Percentiles rank a stretch among this genome's conserved stretches.
Evolutionary conservation across 345 rosid genomes (phyloP).

Genomic region (Diplotaxis tenuifolia): DNA sequence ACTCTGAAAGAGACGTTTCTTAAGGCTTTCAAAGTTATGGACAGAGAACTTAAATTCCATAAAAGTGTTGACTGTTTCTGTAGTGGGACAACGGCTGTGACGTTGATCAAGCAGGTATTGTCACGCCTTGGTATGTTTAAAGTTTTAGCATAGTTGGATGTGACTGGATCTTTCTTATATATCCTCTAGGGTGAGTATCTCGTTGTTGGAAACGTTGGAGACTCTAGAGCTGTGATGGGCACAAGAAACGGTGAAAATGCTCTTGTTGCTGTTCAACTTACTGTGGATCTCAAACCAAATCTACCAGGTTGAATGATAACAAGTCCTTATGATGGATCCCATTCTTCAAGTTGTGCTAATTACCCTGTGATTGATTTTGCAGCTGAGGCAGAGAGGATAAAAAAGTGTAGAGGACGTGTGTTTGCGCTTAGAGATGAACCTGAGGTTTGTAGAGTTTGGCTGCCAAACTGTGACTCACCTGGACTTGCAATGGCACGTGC

Average conservation of each 20-base stretch:
- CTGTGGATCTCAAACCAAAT: conserved; percentile 96
- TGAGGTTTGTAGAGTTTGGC: conserved; percentile 95
- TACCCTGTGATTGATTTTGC: conserved; percentile 13
- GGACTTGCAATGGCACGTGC: conserved; percentile 99
- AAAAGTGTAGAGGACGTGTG: conserved; percentile 82
- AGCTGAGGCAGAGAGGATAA: conserved; percentile 96
- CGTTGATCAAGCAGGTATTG: conserved; percentile 84
- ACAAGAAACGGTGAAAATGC: conserved; percentile 63
- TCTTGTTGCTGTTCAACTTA: conserved; percentile 84
- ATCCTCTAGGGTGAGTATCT: conserved; percentile 65
- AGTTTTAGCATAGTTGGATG: background rate
- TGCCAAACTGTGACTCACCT: conserved; percentile 89
- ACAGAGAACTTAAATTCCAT: conserved; percentile 80
- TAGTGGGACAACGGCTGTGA: conserved; percentile 98
- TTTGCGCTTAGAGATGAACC: conserved; percentile 97
- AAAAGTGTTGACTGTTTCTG: conserved; percentile 79
- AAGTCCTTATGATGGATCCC: conserved; percentile 6
- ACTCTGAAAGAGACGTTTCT: conserved; percentile 78
- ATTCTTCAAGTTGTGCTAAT: background rate
- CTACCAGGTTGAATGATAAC: conserved; percentile 71
- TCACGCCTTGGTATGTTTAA: no score
- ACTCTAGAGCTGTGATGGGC: conserved; percentile 92
- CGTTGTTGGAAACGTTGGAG: conserved; percentile 86
- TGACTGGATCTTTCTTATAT: conserved; percentile 3
- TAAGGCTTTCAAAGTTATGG: conserved; percentile 92